Evolutionary conservation across 768 basidiomycete species (phyloP).

Genomic region (Mycena galopus): DNA sequence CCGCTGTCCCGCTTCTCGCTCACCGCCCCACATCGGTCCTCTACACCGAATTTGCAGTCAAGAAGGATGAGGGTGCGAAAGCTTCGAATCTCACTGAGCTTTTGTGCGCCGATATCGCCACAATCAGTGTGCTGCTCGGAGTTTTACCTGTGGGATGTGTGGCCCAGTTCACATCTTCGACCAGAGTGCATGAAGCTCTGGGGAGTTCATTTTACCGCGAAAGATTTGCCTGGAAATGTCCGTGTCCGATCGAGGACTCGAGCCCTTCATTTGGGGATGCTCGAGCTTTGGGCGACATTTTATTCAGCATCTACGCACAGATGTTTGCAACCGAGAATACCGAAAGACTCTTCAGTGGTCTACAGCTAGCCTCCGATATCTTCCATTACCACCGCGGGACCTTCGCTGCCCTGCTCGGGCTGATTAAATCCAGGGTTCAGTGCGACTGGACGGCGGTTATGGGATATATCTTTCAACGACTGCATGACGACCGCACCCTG

Average conservation of each 20-base stretch:
- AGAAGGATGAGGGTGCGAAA: constrained; percentile 44
- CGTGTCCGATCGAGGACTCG: constrained; percentile 24
- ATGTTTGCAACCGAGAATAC: constrained; percentile 24
- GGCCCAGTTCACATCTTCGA: constrained; percentile 50
- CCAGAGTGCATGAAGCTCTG: constrained; percentile 52
- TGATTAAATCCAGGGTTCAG: constrained; percentile 40
- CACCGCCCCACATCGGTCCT: constrained; percentile 41
- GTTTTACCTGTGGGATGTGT: constrained; percentile 50
- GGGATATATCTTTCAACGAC: constrained; percentile 42
- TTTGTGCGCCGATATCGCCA: constrained; percentile 49
- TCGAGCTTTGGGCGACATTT: neutral
- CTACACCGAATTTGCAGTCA: constrained; percentile 50
- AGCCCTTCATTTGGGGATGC: constrained; percentile 15
- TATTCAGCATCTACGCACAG: constrained; percentile 15
- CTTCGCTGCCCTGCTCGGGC: constrained; percentile 48
- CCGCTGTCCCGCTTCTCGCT: constrained; percentile 46
- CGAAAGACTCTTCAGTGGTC: constrained; percentile 2
- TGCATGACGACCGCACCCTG: constrained; percentile 40
- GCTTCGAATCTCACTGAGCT: constrained; percentile 43
- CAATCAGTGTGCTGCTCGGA: constrained; percentile 50
- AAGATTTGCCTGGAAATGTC: constrained; percentile 51
- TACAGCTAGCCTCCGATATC: neutral
- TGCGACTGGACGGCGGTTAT: constrained; percentile 47
- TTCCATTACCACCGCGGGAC: constrained; percentile 50
- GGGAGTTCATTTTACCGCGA: constrained; percentile 50